These are phyloP conservation scores for Pestalotiopsis sp. DNA, from an alignment of 2,329 filamentous ascomycete species.

Conservation along the genomic window DNA sequence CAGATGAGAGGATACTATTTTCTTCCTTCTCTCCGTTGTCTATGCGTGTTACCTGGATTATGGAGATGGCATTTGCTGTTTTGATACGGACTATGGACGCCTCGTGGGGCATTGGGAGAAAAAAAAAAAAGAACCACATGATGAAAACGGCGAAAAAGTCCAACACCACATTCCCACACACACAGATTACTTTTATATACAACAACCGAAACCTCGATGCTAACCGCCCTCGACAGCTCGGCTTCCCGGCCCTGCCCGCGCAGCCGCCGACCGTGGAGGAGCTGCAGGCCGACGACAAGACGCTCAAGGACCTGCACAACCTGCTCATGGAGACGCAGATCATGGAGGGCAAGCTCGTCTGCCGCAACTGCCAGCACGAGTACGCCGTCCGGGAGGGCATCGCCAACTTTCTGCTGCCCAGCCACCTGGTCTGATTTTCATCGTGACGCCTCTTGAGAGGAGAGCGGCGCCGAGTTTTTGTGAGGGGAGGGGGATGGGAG, in stretches of 20 bases:
- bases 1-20: not conserved
- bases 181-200: too few species aligned
- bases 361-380: conserved; percentile 89
- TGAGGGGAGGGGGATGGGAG: not conserved
- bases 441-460: not conserved
- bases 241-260: conserved; percentile 73
- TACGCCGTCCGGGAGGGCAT: conserved; percentile 96
- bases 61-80: not conserved
- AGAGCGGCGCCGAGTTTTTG: not conserved
- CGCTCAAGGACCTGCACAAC: conserved; percentile 76
- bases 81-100: too few species aligned
- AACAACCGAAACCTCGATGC: too few species aligned
- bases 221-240: conserved; percentile 58
- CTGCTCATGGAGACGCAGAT: conserved; percentile 89
- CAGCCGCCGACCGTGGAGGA: conserved; percentile 64
- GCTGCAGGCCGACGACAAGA: conserved; percentile 67
- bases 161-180: too few species aligned
- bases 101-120: too few species aligned
- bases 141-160: too few species aligned
- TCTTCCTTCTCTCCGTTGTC: not conserved
- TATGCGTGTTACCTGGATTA: not conserved
- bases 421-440: conserved; percentile 71
- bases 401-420: conserved; percentile 92
- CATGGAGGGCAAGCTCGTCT: conserved; percentile 84
- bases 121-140: too few species aligned